A percentile compares a stretch with the other conserved stretches of the same genome.
These are phyloP conservation scores for Tetraselmis striata DNA, from an alignment of 139 green algal genomes.

Conservation along the genomic window DNA sequence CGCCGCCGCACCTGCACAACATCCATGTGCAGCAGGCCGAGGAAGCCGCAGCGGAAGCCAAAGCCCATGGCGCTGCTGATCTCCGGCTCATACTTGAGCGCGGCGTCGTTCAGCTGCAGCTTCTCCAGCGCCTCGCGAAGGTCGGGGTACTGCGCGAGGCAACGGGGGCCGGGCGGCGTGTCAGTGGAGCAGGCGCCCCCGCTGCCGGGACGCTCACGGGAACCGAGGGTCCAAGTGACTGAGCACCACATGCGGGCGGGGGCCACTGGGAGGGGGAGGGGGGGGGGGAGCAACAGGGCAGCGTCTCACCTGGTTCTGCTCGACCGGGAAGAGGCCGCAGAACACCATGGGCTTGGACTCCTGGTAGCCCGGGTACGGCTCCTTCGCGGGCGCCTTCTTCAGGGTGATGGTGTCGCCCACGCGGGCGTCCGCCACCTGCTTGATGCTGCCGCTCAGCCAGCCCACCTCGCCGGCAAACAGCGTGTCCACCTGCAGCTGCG, in stretches of 20 bases:
- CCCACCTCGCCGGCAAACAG: slow-evolving; percentile 88
- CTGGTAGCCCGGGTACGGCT: slow-evolving; percentile 65
- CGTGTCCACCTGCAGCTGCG: slow-evolving; percentile 70
- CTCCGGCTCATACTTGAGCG: slow-evolving; percentile 88
- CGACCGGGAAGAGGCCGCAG: slow-evolving; percentile 90
- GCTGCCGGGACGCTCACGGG: too few relatives aligned
- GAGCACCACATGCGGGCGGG: not conserved
- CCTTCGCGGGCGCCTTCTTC: slow-evolving; percentile 35
- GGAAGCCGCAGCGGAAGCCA: slow-evolving; percentile 96
- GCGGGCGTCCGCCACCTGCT: slow-evolving; percentile 79
- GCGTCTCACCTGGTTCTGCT: not conserved
- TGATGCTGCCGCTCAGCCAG: slow-evolving; percentile 88
- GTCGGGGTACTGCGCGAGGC: slow-evolving; percentile 66
- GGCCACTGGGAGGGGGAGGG: not conserved
- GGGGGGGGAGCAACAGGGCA: slow-evolving; percentile 15
- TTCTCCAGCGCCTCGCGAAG: slow-evolving; percentile 91
- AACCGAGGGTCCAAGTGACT: not conserved
- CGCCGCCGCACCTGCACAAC: slow-evolving; percentile 81
- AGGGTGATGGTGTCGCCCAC: slow-evolving; percentile 95
- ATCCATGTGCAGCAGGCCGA: slow-evolving; percentile 98
- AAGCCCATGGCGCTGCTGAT: slow-evolving; percentile 91
- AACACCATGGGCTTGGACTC: slow-evolving; percentile 95
- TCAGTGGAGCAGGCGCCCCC: too few relatives aligned
- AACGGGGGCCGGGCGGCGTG: too few relatives aligned
- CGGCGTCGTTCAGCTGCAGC: slow-evolving; percentile 97